Evolutionary conservation across 1,139 yeast species (phyloP), one percentile per base, ranked within the genome.

Genomic region (Chernovozyma aurita): DNA sequence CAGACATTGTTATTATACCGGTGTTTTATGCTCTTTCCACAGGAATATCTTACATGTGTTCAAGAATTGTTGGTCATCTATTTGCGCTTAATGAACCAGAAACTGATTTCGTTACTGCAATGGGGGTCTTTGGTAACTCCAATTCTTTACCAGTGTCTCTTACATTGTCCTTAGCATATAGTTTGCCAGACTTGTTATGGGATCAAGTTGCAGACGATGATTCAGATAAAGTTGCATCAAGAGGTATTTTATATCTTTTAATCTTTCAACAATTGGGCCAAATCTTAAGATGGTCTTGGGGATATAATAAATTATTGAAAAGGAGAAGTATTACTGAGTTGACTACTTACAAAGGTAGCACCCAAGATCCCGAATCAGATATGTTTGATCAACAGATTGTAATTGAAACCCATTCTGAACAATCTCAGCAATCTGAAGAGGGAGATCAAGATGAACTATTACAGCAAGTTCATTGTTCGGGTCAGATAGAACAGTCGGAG

Each of bases 251-350:
- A 37, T 85, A 85, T 56, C 65, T 85, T 47, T 63, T 85, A 40
- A 80, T 85, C 34, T 85, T 85, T 60, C 95, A 85, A 63, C 95
- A 85, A 55, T 69, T 85, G 52, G 95, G 95, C 28, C 95, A 85
- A 61, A 73, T 85, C 49, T 65, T 85, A 41, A 68, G 95, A 43
- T 85, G 95, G 95, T 82, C 92, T 3, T 85, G 95, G 94, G 95
- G 95, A n/a, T 85, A 78, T 60, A 84, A 85, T 54, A 81, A 78
- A 18, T 64, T 85, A 41, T 64, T 85, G 42, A 72, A 81, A 34
- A 76, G 65, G 48, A 67, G 81, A 39, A 57, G 71, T 3, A 53
- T 45, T 13, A 56, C 58, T 31, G 78, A 73, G 43, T 59, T 74
- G 41, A 53, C 61, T 35, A 47, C 59, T 18, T 63, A 65, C 40